Conservation (phyloP, 805 yeast species). For the Starmerella vitae region DNA sequence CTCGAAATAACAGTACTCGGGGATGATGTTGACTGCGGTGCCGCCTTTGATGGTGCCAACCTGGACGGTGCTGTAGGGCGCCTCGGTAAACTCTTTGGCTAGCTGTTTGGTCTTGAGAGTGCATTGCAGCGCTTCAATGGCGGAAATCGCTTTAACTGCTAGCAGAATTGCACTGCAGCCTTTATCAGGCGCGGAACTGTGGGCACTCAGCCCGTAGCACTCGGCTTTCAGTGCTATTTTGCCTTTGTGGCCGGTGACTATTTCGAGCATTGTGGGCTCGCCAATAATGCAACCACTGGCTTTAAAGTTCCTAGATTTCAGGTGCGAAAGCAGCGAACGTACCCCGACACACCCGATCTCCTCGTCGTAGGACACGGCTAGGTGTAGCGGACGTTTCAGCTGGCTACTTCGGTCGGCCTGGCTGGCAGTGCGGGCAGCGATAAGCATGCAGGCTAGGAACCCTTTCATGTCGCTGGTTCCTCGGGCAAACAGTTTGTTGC, state of each 20-base stretch:
- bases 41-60: constrained; percentile 16
- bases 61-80: constrained; percentile 14
- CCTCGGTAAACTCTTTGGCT: constrained; percentile 10
- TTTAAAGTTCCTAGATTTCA: constrained; percentile 3
- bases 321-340: constrained; percentile 12
- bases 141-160: constrained; percentile 13
- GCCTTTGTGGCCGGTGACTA: constrained; percentile 17
- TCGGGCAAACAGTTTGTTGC: constrained; percentile 12
- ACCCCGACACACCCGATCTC: constrained; percentile 19
- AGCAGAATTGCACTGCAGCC: constrained; percentile 17
- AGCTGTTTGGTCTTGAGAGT: background rate
- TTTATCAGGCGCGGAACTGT: constrained; percentile 14
- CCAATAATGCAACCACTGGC: constrained; percentile 16
- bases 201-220: constrained; percentile 14
- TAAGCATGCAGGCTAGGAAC: constrained; percentile 17
- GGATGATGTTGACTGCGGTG: constrained; percentile 16
- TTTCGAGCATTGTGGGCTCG: constrained; percentile 14
- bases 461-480: constrained; percentile 19
- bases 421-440: constrained; percentile 9
- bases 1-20: constrained; percentile 14
- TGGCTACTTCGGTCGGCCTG: background rate
- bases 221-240: constrained; percentile 14
- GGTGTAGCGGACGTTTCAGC: constrained; percentile 11
- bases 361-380: constrained; percentile 16
- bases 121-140: constrained; percentile 10